Base-by-base conservation (phyloP, 257 asterid genomes). In the Solanum tarijense region DNA sequence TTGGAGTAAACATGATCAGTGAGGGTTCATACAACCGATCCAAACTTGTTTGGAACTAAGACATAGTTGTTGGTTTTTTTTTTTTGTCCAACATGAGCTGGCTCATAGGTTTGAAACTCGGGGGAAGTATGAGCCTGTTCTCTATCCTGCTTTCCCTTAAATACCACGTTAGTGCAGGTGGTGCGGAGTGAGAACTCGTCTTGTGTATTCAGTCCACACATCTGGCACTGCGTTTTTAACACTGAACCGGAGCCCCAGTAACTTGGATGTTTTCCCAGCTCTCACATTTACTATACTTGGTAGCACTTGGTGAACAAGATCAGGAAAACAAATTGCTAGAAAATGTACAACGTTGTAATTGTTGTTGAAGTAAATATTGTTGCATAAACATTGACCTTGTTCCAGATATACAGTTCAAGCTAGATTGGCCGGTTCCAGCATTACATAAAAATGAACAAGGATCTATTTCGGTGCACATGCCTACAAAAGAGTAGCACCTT, bases 401-500 rank as follows among this genome's bases (percentile, higher is more conserved):
- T 62, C 34, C 87, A 13, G 87, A 29, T 84, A 60, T n/a, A 84
- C 87, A 84, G 43, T 27, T 86, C 73, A 48, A 68, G 82, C 68
- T 69, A 68, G 84, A 76, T 46, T 73, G 14, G 43, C 71, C 86
- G 5, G 18, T 41, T 32, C 32, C 74, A 60, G 73, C 83, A 85
- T 32, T 79, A 81, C 35, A 71, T 86, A 52, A 13, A 85, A 29
- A 69, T 27, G 31, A 82, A 34, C 55, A 35, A 18, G 62, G 73
- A 8, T 31, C 48, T 58, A 46, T 52, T 43, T 65, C 55, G 73
- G 71, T 52, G 18, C 13, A 55, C 81, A 11, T 87, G 43, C 27
- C 34, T 76, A 75, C 84, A 73, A 62, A 71, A 18, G 72, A 85
- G 46, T 5, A 43, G 60, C 21, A 25, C 84, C 78, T 93, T 89